Percentiles rank a stretch among this genome's conserved stretches.
Evolutionary conservation across 345 rosid genomes (phyloP).

Genomic region (Carallia brachiata): DNA sequence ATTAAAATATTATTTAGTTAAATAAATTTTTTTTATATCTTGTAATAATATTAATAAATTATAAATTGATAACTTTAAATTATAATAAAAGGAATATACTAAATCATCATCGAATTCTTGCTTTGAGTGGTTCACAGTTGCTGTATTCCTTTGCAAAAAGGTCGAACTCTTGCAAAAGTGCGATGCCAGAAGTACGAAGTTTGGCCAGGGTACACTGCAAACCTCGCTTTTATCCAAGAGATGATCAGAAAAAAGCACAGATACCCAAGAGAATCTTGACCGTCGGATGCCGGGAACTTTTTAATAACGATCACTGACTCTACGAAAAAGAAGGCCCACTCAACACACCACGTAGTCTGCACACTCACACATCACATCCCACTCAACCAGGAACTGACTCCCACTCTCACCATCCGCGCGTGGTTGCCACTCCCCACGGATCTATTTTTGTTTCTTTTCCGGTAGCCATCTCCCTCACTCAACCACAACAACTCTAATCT

Average conservation of each 20-base stretch:
- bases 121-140: too few species aligned
- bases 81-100: too few species aligned
- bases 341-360: not conserved
- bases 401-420: constrained; percentile 8
- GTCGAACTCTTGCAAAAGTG: too few species aligned
- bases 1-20: too few species aligned
- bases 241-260: not conserved
- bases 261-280: constrained; percentile 6
- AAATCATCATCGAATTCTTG: too few species aligned
- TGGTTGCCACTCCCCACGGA: not conserved
- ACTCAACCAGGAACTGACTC: not conserved
- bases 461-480: not conserved
- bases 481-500: not conserved
- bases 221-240: too few species aligned
- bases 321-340: not conserved
- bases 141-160: too few species aligned
- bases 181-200: too few species aligned
- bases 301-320: not conserved
- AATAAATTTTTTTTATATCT: too few species aligned
- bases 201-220: too few species aligned
- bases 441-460: not conserved
- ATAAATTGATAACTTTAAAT: too few species aligned
- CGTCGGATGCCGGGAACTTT: not conserved
- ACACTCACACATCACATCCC: not conserved
- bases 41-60: too few species aligned